A percentile compares a stretch with the other conserved stretches of the same genome.
Conservation (phyloP, 1,284 basidiomycete genomes). For the Puccinia triticina region DNA sequence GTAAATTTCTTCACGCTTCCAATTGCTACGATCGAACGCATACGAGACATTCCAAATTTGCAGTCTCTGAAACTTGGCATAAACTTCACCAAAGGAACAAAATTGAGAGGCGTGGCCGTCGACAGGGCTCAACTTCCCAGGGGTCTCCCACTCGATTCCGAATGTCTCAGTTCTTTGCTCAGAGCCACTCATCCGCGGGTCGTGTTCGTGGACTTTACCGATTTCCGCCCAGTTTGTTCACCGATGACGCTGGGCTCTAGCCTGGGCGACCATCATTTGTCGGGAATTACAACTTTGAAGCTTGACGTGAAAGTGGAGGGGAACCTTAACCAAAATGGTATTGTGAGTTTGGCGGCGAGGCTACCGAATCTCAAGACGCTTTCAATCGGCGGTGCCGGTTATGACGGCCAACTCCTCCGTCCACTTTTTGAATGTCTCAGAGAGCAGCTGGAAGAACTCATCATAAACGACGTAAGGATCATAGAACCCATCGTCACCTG, state of each 20-base stretch:
- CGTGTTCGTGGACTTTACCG: neutral
- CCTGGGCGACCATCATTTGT: neutral
- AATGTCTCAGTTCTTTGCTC: neutral
- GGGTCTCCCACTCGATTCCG: neutral
- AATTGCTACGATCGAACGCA: neutral
- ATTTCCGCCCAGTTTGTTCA: slow-evolving; percentile 3
- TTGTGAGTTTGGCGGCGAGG: neutral
- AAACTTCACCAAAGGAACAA: too few species aligned
- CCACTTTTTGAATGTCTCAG: slow-evolving; percentile 17
- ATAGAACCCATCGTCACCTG: neutral
- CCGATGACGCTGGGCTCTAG: neutral
- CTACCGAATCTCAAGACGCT: slow-evolving; percentile 16
- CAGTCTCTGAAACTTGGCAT: neutral
- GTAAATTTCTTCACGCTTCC: slow-evolving; percentile 24
- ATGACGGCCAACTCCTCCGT: neutral
- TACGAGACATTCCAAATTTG: neutral
- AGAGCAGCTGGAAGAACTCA: neutral
- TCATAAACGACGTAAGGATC: neutral
- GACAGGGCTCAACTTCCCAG: neutral
- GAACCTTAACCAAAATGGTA: neutral
- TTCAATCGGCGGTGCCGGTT: slow-evolving; percentile 13
- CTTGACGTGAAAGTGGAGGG: neutral
- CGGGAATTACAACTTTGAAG: slow-evolving; percentile 4
- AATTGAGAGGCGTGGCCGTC: too few species aligned
- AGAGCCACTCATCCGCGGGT: neutral